Evolutionary conservation across 1,139 yeast genomes (phyloP).

Genomic region (Pichia terricola): DNA sequence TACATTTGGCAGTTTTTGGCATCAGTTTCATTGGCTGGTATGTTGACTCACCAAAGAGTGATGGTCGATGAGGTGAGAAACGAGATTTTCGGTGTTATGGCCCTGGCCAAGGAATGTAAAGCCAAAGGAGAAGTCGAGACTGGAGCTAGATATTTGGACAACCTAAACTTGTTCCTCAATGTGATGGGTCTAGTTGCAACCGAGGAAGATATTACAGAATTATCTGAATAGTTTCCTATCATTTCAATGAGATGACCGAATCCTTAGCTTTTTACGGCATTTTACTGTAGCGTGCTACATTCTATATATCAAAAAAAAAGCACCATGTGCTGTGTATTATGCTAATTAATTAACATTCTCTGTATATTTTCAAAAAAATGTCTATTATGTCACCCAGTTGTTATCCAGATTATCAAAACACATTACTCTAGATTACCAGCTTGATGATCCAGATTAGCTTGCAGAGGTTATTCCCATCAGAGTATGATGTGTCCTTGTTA

Average conservation of each 20-base stretch:
- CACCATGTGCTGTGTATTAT: no score
- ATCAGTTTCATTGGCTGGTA: slow-evolving; percentile 85
- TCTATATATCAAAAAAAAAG: no score
- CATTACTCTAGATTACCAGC: no score
- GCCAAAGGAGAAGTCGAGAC: slow-evolving; percentile 45
- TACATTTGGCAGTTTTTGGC: slow-evolving; percentile 98
- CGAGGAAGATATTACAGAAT: slow-evolving; percentile 48
- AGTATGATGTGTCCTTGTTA: no score
- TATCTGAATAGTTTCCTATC: slow-evolving; percentile 14
- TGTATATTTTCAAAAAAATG: no score
- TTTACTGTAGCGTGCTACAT: no score
- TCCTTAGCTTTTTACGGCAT: no score
- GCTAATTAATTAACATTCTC: no score
- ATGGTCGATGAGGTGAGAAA: slow-evolving; percentile 93
- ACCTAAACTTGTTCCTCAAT: slow-evolving; percentile 84
- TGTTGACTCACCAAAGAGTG: slow-evolving; percentile 85
- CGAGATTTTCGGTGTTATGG: slow-evolving; percentile 85
- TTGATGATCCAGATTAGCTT: no score
- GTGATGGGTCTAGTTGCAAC: slow-evolving; percentile 96
- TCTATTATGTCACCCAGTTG: no score
- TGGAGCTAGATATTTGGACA: slow-evolving; percentile 60
- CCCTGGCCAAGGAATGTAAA: slow-evolving; percentile 60
- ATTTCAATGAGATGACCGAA: not conserved
- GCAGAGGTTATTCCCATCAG: no score
- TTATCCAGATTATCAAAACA: no score